Evolutionary conservation across 2,329 filamentous ascomycete species (phyloP), one percentile per base, ranked within the genome.

Genomic region (Rasamsonia emersonii): DNA sequence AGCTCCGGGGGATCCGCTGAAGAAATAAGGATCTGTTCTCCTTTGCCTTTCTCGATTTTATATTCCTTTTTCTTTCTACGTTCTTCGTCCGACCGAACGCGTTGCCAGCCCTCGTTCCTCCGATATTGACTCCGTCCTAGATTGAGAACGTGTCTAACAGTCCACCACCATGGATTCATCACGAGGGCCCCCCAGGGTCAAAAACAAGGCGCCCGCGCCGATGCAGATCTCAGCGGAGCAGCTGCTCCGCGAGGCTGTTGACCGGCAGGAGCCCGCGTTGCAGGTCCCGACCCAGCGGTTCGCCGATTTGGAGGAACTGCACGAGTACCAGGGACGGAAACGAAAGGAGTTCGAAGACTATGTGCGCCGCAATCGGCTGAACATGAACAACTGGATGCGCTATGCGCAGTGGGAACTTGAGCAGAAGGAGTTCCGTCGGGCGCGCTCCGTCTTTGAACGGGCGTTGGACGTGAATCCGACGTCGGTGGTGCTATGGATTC

Each of bases 321-420:
- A 96, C 66, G 91, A 96, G 62, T 94, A 84, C 61, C 91, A 98
- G 62, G 89, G 88, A 33, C 77, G 91, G 43, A 96, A 96, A 66
- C 75, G 91, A 46, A 91, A 88, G 60, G 91, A 94, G 53, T 98
- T 94, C 49, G 91, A 98, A 63, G 85, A 94, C 67, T 96, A 96
- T 79, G 85, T 96, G 39, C 80, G 86, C 43, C 82, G 91, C 43
- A 96, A 96, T 56, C 70, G 89, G 52, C 73, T 95, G 56, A 94
- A 93, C 54, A 86, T 96, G 73, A 93, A 93, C 69, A 96, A 96
- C 62, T 98, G 91, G 91, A 86, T 91, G 73, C 83, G 88, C 52
- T 98, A 98, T 70, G 89, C 91, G 35, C 77, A 84, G 47, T 98
- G 88, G 85, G 91, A 98, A 66, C 72, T 96, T 39, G 89, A 98